Base-by-base conservation (phyloP, 768 basidiomycete genomes). In the Nevesoporus exiguus region DNA sequence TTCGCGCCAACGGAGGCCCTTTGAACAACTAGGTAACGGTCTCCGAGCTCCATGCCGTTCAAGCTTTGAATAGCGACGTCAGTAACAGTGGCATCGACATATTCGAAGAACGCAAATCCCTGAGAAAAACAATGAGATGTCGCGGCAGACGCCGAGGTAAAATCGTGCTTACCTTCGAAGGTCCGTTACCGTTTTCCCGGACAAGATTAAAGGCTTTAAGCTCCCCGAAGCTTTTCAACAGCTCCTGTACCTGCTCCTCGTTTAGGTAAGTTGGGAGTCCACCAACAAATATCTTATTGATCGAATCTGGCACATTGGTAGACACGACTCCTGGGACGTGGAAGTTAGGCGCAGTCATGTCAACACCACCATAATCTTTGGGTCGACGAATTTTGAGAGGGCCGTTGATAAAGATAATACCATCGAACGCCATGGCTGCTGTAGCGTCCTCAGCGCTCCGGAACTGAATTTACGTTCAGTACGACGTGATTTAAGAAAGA, bases 81-180 rank as follows among this genome's bases (percentile, higher is more conserved):
- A 55, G 97, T 99, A 53, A 94, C 86, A 47, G 70, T 72, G 15
- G 83, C 74, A 67, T 99, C 97, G 57, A 90, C 86, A 71, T 98
- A 99, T 79, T 99, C 97, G 75, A 94, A 96, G 79, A 99, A 98
- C 3, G 97, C 97, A 72, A 97, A 99, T 63, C 97, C 97, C 96
- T 98, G 63, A 4, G 30, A 15, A 46, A 42, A 52, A 21, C 14
- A 31, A 11, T 59, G 17, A 63, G 51, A 34, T 1, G 31, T 41
- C 45, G 42, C 9, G 17, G 30, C 2, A 7, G 0, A 31, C 36
- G 9, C 31, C 7, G 47, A 55, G 19, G 34, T 27, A 34, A 57
- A 44, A 39, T 21, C 22, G 22, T 25, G 40, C 74, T 46, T 56
- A 89, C 95, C 80, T 98, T 98, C 8, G 92, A 96, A 29, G 83